A percentile compares a stretch with the other conserved stretches of the same genome.
Evolutionary conservation across 371 early-diverging fungal species (phyloP).

Genomic region (Mucor indicus): DNA sequence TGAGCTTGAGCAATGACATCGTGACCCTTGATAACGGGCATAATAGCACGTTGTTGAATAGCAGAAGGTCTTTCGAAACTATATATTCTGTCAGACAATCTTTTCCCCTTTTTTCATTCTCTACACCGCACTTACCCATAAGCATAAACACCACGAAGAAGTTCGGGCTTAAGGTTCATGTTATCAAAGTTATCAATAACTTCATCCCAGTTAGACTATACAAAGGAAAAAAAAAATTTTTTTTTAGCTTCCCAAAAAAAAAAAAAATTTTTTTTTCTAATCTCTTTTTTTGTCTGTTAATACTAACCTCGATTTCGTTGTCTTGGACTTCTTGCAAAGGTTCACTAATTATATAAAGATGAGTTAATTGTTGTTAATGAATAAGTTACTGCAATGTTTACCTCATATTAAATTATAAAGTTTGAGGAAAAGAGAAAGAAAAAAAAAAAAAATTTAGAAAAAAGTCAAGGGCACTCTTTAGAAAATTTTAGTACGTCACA

Average conservation of each 20-base stretch:
- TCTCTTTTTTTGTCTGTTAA: neutral
- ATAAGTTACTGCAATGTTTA: neutral
- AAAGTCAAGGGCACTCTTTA: conserved; percentile 7
- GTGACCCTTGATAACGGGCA: conserved; percentile 78
- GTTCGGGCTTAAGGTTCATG: conserved; percentile 80
- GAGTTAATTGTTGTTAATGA: neutral
- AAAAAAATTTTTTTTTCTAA: conserved; percentile 4
- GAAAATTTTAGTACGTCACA: conserved; percentile 10
- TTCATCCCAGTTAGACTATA: conserved; percentile 74
- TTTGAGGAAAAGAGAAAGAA: conserved; percentile 16
- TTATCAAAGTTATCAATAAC: conserved; percentile 80
- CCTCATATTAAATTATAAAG: conserved; percentile 24
- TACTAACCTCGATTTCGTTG: conserved; percentile 43
- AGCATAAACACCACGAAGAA: conserved; percentile 87
- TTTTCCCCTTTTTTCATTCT: neutral
- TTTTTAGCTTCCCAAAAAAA: conserved; percentile 1
- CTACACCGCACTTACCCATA: conserved; percentile 61
- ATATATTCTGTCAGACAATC: neutral
- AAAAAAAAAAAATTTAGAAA: conserved; percentile 16
- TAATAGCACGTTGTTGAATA: conserved; percentile 92
- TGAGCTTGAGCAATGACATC: conserved; percentile 96
- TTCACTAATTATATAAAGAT: conserved; percentile 18
- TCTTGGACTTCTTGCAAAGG: conserved; percentile 39
- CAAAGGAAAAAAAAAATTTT: conserved; percentile 12
- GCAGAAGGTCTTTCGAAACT: conserved; percentile 88